Percentiles rank a stretch among this genome's conserved stretches.
These are phyloP conservation scores for Cercospora citrullina DNA, from an alignment of 2,329 filamentous ascomycete species.

Conservation along the genomic window DNA sequence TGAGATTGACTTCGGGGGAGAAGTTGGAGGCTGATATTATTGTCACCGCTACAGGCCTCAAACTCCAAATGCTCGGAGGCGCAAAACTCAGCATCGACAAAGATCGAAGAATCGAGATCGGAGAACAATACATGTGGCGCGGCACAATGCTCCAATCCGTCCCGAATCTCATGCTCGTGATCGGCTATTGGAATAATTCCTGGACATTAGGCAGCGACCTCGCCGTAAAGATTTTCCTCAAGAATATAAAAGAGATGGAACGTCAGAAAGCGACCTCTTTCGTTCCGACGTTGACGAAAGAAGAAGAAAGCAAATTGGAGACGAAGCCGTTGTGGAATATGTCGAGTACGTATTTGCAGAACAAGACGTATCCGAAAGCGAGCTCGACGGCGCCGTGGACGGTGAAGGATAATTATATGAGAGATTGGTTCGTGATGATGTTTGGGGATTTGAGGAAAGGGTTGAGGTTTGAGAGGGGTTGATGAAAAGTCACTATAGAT, in stretches of 20 bases:
- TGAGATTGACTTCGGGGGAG: constrained; percentile 48
- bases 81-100: not conserved
- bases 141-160: constrained; percentile 59
- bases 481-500: not conserved
- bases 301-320: not conserved
- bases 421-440: constrained; percentile 5
- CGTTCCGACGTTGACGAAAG: not conserved
- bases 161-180: constrained; percentile 50
- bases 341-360: constrained; percentile 10
- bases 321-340: constrained; percentile 8
- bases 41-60: constrained; percentile 61
- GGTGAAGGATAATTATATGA: constrained; percentile 5
- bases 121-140: constrained; percentile 58
- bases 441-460: constrained; percentile 2
- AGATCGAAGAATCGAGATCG: constrained; percentile 49
- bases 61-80: constrained; percentile 2
- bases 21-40: constrained; percentile 54
- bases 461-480: not conserved
- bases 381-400: not conserved
- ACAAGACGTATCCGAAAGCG: not conserved
- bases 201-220: constrained; percentile 14
- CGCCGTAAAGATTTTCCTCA: not conserved
- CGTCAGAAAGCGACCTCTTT: not conserved
- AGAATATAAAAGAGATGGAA: constrained; percentile 4
- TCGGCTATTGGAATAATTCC: constrained; percentile 7